Evolutionary conservation across 2,329 filamentous ascomycete species (phyloP), one percentile per base, ranked within the genome.

Genomic region (Cordyceps farinosa): DNA sequence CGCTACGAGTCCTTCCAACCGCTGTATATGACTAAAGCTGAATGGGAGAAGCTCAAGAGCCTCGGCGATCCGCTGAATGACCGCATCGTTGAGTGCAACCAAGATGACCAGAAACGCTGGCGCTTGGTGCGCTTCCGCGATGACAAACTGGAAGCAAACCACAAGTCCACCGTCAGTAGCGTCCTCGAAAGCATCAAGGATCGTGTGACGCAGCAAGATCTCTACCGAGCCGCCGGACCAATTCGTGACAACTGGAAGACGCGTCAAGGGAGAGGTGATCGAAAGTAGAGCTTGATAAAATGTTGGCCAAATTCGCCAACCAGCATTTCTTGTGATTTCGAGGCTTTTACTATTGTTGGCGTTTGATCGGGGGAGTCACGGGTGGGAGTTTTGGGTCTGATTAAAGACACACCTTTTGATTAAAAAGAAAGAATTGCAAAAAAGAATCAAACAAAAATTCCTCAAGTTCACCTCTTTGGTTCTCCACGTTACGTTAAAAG

Each of bases 141-240:
- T 71, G 95, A 99, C 76, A 99, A 99, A 78, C 80, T 82, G 34
- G 90, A 97, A 68, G 92, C 91, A 0, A 99, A 99, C 71, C 93
- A 98, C 76, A 89, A 90, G 65, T 87, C 81, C 22, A 94, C 91
- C 0, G 91, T 97, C 1, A 81, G 87, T 32, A 96, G 90, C 73
- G 95, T 99, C 4, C 83, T 97, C 64, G 89, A 94, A 67, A 96
- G 91, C 75, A 98, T 99, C 69, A 84, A 87, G 65, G 92, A 97
- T 70, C 87, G 87, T 1, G 92, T 99, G 11, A 90, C 87, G 0
- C 87, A 97, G 76, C 82, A 90, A 63, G 92, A 99, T 71, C 81
- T 99, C 40, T 82, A 93, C 52, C 82, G 78, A 2, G 82, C 85
- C 0, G 90, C 90, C 34, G 84, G 82, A 44, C 80, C 77, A n/a